phyloP scores from a whole-genome alignment of 2,329 filamentous ascomycete species.

The Aspergillus jensenii region DNA sequence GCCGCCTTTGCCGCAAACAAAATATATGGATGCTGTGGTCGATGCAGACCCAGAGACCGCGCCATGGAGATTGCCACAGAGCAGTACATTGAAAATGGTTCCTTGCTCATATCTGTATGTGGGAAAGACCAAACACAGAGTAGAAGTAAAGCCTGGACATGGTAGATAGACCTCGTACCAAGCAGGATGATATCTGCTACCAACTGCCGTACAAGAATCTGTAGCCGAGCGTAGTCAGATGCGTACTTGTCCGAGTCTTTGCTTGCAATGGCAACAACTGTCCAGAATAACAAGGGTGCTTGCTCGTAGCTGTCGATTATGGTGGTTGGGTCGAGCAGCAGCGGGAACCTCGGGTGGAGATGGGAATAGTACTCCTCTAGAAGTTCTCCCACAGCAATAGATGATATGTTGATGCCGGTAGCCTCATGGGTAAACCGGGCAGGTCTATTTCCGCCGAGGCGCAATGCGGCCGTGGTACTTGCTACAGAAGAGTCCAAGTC shows the following conservation, averaged over 20 bases:
- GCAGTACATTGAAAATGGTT: background rate
- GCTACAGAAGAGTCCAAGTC: background rate
- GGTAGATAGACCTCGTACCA: background rate
- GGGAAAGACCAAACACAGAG: background rate
- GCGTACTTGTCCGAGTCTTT: background rate
- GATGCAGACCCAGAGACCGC: background rate
- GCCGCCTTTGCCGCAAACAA: background rate
- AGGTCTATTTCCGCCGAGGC: background rate
- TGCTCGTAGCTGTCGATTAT: background rate
- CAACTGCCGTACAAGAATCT: background rate
- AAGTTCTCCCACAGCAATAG: background rate
- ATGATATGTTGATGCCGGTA: background rate
- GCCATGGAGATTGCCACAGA: background rate
- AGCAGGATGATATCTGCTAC: background rate
- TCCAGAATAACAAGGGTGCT: background rate
- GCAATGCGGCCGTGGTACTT: background rate
- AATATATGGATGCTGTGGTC: background rate
- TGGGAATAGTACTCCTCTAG: background rate
- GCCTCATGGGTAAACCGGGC: background rate
- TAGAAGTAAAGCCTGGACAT: background rate
- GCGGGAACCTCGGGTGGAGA: background rate
- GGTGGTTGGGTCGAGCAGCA: background rate
- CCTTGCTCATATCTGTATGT: background rate
- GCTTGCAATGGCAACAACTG: background rate
- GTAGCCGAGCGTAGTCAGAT: background rate